Evolutionary conservation across 1,284 basidiomycete species (phyloP).

Genomic region (Polyporus tsugae): DNA sequence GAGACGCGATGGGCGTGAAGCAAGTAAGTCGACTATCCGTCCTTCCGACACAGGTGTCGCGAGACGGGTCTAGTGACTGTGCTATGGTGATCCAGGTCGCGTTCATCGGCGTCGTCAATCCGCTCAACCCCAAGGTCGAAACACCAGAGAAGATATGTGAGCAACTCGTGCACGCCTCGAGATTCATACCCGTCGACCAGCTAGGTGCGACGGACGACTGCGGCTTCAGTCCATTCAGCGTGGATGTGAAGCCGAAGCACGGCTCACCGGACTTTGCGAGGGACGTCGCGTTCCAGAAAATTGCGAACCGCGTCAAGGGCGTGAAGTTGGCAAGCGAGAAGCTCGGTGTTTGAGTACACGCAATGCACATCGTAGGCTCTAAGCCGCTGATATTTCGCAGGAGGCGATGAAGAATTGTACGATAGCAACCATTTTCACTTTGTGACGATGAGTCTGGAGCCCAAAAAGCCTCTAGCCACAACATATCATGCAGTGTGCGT

Average conservation of each 20-base stretch:
- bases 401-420: background rate
- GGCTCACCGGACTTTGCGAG: constrained; percentile 4
- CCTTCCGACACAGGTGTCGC: background rate
- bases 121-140: constrained; percentile 1
- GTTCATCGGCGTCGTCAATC: background rate
- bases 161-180: background rate
- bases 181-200: constrained; percentile 5
- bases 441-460: too few species aligned
- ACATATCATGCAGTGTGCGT: too few species aligned
- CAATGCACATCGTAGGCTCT: background rate
- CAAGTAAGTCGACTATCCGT: background rate
- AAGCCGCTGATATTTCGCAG: background rate
- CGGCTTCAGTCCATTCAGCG: constrained; percentile 3
- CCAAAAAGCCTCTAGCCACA: too few species aligned
- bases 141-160: background rate
- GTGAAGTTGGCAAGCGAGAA: constrained; percentile 4
- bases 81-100: background rate
- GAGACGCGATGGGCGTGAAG: background rate
- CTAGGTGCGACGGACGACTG: constrained; percentile 8
- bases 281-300: constrained; percentile 2
- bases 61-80: background rate
- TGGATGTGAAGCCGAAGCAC: constrained; percentile 7
- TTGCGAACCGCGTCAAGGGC: background rate
- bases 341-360: background rate
- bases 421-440: too few species aligned